A percentile compares a stretch with the other conserved stretches of the same genome.
Conservation (phyloP, 495 filamentous ascomycete species). For the Aspergillus affinis region DNA sequence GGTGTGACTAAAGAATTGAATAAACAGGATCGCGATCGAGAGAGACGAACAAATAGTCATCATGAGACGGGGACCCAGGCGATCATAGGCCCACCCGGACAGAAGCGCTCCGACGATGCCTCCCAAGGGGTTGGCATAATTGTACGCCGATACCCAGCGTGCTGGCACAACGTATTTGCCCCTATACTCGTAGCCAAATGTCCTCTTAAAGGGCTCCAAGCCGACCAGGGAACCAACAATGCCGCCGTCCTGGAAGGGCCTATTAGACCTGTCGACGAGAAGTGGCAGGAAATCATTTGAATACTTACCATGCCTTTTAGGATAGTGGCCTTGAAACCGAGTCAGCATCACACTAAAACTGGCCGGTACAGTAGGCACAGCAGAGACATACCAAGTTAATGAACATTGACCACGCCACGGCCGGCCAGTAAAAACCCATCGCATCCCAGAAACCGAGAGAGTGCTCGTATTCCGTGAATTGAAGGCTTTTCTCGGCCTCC, state of each 20-base stretch:
- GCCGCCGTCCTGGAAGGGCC: slow-evolving; percentile 17
- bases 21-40: slow-evolving; percentile 37
- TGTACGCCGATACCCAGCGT: slow-evolving; percentile 45
- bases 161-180: slow-evolving; percentile 29
- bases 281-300: too few species aligned
- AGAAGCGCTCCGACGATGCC: slow-evolving; percentile 58
- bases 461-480: slow-evolving; percentile 30
- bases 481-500: slow-evolving; percentile 25
- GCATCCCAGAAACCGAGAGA: slow-evolving; percentile 32
- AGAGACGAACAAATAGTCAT: slow-evolving; percentile 27
- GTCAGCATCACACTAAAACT: background rate
- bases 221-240: slow-evolving; percentile 32
- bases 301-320: slow-evolving; percentile 27
- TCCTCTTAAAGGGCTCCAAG: slow-evolving; percentile 30
- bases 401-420: slow-evolving; percentile 32
- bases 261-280: too few species aligned
- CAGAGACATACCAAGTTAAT: slow-evolving; percentile 28
- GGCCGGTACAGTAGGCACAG: background rate
- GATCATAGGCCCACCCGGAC: slow-evolving; percentile 29
- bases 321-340: slow-evolving; percentile 24
- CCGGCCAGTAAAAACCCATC: slow-evolving; percentile 28
- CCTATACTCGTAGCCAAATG: slow-evolving; percentile 29
- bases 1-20: slow-evolving; percentile 36
- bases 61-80: slow-evolving; percentile 30
- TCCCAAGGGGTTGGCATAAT: slow-evolving; percentile 73